phyloP scores from a whole-genome alignment of 495 filamentous ascomycete genomes.

The Talaromyces nanjingensis region DNA sequence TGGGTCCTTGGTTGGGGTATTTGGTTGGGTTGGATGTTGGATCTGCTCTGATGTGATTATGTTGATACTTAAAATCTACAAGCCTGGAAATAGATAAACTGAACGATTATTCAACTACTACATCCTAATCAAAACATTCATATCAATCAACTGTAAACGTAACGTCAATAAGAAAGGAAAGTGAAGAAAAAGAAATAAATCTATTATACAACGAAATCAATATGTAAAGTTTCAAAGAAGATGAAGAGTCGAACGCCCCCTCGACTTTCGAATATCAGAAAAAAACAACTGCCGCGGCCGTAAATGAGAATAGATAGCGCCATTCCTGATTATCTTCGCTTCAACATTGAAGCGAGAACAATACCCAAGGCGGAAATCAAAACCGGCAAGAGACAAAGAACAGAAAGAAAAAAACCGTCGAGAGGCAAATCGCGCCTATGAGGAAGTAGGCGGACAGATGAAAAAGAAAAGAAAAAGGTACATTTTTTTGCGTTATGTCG shows the following conservation, averaged over 20 bases:
- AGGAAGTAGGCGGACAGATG: conserved; percentile 34
- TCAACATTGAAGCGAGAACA: conserved; percentile 5
- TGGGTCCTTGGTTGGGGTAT: conserved; percentile 6
- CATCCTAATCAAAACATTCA: background rate
- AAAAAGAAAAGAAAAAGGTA: conserved; percentile 20
- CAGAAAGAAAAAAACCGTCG: conserved; percentile 24
- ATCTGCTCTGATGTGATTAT: background rate
- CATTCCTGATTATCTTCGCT: background rate
- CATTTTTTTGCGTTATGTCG: conserved; percentile 5
- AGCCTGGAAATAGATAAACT: background rate
- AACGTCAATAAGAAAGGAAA: background rate
- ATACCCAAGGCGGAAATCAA: conserved; percentile 11
- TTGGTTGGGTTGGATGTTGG: conserved; percentile 5
- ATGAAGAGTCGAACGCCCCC: background rate
- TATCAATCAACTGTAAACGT: conserved; percentile 2
- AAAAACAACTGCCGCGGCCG: background rate
- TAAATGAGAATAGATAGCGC: background rate
- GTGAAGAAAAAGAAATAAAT: background rate
- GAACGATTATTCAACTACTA: background rate
- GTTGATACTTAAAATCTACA: background rate
- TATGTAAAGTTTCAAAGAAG: background rate
- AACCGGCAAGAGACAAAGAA: conserved; percentile 16
- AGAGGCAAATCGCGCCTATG: conserved; percentile 17
- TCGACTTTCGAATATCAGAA: background rate
- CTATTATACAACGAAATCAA: conserved; percentile 8